A percentile compares a stretch with the other conserved stretches of the same genome.
phyloP scores from a whole-genome alignment of 345 rosid genomes.

The Trapa incisa region DNA sequence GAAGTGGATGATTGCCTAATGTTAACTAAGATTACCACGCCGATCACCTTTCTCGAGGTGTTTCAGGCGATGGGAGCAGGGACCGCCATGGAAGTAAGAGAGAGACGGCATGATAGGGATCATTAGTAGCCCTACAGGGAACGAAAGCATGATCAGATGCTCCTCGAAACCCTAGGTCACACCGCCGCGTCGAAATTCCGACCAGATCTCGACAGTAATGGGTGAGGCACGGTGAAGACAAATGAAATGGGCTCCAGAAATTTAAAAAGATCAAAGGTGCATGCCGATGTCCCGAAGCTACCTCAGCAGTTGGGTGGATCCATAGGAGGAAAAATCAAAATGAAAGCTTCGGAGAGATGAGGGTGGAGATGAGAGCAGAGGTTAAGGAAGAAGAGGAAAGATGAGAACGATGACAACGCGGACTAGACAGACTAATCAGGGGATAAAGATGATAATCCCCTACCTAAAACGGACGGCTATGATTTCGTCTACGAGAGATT shows the following conservation, averaged over 20 bases:
- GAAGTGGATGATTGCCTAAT: conserved; percentile 3
- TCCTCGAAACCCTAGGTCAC: conserved; percentile 57
- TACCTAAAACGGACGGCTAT: background rate
- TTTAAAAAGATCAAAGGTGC: background rate
- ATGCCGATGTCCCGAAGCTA: background rate
- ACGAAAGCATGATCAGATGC: conserved; percentile 77
- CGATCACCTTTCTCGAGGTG: conserved; percentile 80
- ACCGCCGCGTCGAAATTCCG: background rate
- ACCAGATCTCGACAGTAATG: background rate
- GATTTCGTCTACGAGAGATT: background rate
- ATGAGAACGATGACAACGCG: background rate
- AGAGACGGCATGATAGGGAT: conserved; percentile 40
- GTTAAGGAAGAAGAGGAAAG: background rate
- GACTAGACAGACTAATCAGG: background rate
- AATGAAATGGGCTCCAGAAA: background rate
- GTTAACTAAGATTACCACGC: conserved; percentile 97
- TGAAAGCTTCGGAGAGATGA: background rate
- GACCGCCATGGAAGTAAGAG: conserved; percentile 45
- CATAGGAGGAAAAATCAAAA: background rate
- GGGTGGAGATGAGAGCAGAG: background rate
- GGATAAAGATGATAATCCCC: background rate
- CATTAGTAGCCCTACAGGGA: conserved; percentile 27
- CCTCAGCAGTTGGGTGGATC: background rate
- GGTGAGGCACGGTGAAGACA: background rate
- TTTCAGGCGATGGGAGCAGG: conserved; percentile 67